Conservation (phyloP, 2,329 filamentous ascomycete genomes). For the Tolypocladium tundrense region DNA sequence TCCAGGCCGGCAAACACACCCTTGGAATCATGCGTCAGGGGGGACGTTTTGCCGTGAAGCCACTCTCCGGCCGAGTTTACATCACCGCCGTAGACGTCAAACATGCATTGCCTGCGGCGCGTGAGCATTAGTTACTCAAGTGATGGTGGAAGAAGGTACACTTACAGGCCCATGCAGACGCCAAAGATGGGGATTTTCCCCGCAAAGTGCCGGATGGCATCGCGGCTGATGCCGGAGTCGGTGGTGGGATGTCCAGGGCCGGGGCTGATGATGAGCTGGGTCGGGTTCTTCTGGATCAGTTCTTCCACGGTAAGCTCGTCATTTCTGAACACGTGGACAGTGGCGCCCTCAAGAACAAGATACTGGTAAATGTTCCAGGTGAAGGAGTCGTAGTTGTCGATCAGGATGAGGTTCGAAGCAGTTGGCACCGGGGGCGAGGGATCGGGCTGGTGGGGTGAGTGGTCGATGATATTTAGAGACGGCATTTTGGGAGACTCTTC, state of each 20-base stretch:
- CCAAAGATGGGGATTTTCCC: constrained; percentile 93
- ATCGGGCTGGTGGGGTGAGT: constrained; percentile 78
- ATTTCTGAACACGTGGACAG: constrained; percentile 82
- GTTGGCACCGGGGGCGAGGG: constrained; percentile 62
- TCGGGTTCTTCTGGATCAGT: constrained; percentile 73
- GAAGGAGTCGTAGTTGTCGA: constrained; percentile 99
- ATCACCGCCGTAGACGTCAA: constrained; percentile 82
- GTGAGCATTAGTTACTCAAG: constrained; percentile 1
- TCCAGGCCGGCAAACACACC: constrained; percentile 82
- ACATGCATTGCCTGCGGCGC: constrained; percentile 72
- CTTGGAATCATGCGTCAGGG: constrained; percentile 76
- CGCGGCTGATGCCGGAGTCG: constrained; percentile 88
- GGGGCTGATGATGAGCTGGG: constrained; percentile 88
- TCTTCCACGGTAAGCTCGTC: constrained; percentile 83
- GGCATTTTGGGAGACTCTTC: constrained; percentile 29
- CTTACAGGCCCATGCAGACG: constrained; percentile 96
- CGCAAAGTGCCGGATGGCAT: constrained; percentile 80
- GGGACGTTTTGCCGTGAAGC: constrained; percentile 92
- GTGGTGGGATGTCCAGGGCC: constrained; percentile 86
- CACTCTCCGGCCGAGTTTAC: constrained; percentile 94
- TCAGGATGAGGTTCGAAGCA: constrained; percentile 84
- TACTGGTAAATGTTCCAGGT: constrained; percentile 99
- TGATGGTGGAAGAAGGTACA: constrained; percentile 9
- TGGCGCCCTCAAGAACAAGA: constrained; percentile 88
- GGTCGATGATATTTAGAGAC: constrained; percentile 50